Evolutionary conservation across 495 filamentous ascomycete species (phyloP), one percentile per base, ranked within the genome.

Genomic region (Penicillium argentinense): DNA sequence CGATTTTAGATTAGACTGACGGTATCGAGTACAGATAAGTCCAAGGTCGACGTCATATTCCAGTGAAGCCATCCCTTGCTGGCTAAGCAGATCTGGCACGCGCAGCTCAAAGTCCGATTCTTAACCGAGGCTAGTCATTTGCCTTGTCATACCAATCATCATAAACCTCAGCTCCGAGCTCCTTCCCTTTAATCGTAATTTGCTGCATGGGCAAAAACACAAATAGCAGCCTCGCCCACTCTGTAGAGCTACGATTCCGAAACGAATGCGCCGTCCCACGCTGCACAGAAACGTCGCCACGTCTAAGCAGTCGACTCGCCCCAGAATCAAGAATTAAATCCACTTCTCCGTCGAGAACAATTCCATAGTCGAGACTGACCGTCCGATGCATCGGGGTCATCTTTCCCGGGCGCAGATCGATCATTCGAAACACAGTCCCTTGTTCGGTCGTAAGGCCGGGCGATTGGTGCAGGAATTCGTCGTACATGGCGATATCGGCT

Each of bases 341-440:
- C 42, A 89, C 86, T 51, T 78, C 66, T 0, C 87, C 87, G 56
- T 90, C 85, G 78, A 53, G 64, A 52, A 90, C 73, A 45, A 88
- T 74, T 5, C 84, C 85, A 53, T 87, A 90, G 49, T 91, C 87
- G 1, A 91, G 49, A 5, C 73, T 80, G 41, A 83, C 75, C 3
- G 87, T 88, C 0, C 86, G 73, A 58, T 91, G 87, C 85, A 91
- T 71, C 6, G 71, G 57, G 76, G 39, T 88, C 74, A 67, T 85
- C 81, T 57, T 77, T 75, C 40, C 85, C 73, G 66, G 88, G 67
- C 28, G 85, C 66, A 72, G 85, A 81, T 57, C 86, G 57, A 44
- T 84, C 83, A 39, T 85, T 40, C 62, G 65, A 47, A 67, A 71
- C 0, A 60, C 34, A 3, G 68, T 66, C 30, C 79, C 79, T 8